Base-by-base conservation (phyloP, 1,284 basidiomycete species). In the Phlebopus sp. region DNA sequence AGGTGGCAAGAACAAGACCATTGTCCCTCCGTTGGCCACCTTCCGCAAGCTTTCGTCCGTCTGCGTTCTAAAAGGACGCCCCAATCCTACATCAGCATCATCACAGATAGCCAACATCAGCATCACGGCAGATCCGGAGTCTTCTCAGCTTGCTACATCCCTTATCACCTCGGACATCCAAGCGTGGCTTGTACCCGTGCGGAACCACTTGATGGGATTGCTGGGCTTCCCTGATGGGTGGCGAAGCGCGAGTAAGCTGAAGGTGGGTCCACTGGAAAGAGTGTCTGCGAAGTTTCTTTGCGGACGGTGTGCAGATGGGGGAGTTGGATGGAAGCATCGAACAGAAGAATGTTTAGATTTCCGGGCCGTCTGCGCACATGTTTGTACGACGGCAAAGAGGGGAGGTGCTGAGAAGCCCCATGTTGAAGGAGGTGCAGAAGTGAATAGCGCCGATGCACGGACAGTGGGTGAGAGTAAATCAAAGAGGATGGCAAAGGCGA, bases 221-320 rank as follows among this genome's bases (percentile, higher is more conserved):
- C 61, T 85, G 5, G 84, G 80, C 0, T 70, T 69, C 49, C 60
- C 68, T 13, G 61, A 71, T 17, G 59, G 45, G 18, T 84, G 78
- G 77, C 75, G 69, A 56, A 69, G 68, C 17, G 66, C 75, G 9
- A 76, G 71, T 57, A 70, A 56, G 42, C 72, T 65, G 21, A 60
- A 68, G 44, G 47, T 83, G 6, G 78, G 80, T 60, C 84, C 82
- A 0, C 73, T 75, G 13, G 73, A 82, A 35, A 71, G 81, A 39
- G 49, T 81, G 11, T 81, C 76, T 5, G 81, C 82, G 0, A 66
- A 78, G 19, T 87, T 84, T 61, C 59, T 66, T 21, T 88, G 86
- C 58, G 72, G 59, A 47, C 56, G 58, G 38, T 88, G 85, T 55
- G 57, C 66, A 2, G 65, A 65, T 30, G 60, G 62, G 8, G 44